Percentiles rank a stretch among this genome's conserved stretches.
Conservation (phyloP, 148 eudicot species). For the Pouteria glomerata region DNA sequence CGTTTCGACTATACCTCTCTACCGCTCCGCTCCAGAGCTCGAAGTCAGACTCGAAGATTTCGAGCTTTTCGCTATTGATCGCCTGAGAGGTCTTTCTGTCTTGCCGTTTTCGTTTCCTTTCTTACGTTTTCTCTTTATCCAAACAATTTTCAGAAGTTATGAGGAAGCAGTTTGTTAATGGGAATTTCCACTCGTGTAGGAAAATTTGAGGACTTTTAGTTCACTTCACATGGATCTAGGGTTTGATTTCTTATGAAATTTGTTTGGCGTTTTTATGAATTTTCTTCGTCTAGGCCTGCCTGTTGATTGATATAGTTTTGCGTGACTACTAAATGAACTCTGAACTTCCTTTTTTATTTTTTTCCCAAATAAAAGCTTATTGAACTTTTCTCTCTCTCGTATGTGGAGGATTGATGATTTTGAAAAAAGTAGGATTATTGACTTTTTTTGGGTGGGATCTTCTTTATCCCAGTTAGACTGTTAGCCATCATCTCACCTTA, state of each 20-base stretch:
- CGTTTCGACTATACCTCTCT: conserved; percentile 50
- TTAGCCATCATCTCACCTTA: too few relatives aligned
- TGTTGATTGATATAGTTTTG: too few relatives aligned
- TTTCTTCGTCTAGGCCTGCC: too few relatives aligned
- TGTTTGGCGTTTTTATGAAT: neutral
- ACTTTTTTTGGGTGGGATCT: too few relatives aligned
- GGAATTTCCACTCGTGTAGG: neutral
- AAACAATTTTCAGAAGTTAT: neutral
- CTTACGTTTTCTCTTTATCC: neutral
- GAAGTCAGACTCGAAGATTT: conserved; percentile 89
- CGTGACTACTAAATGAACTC: too few relatives aligned
- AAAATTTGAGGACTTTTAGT: neutral
- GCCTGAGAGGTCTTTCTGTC: conserved; percentile 63
- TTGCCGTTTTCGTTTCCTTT: neutral
- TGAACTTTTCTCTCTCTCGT: too few relatives aligned
- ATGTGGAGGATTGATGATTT: too few relatives aligned
- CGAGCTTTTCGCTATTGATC: conserved; percentile 85
- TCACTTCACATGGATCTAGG: neutral
- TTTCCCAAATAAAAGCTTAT: too few relatives aligned
- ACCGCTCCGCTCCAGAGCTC: conserved; percentile 60
- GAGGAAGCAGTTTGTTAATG: neutral
- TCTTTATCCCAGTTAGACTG: too few relatives aligned
- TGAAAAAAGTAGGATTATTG: too few relatives aligned
- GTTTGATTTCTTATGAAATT: neutral
- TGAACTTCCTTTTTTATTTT: too few relatives aligned